Conservation (phyloP, 73 alveolate genomes). For the Paramecium biaurelia region DNA sequence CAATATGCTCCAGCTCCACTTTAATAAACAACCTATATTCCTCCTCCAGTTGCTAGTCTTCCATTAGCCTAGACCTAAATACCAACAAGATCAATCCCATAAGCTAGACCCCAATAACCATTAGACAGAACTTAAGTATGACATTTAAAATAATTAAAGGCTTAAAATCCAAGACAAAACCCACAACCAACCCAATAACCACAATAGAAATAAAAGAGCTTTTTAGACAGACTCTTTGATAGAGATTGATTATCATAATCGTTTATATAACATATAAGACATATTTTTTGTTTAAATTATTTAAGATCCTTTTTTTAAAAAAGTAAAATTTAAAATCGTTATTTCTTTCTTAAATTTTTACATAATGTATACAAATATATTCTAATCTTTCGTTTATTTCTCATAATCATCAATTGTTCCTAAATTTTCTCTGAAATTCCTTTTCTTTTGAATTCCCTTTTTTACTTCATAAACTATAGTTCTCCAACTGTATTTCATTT, state of each 20-base stretch:
- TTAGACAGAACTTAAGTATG: conserved; percentile 14
- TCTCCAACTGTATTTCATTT: too few species aligned
- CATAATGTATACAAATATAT: too few species aligned
- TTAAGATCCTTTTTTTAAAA: not conserved
- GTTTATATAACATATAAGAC: not conserved
- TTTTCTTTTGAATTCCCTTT: not conserved
- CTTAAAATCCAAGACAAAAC: not conserved
- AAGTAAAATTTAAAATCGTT: not conserved
- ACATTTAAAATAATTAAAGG: not conserved
- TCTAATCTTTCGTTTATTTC: not conserved
- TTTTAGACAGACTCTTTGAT: conserved; percentile 36
- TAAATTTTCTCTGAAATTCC: not conserved
- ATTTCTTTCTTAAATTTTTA: too few species aligned
- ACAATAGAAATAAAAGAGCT: conserved; percentile 25
- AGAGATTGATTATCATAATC: conserved; percentile 33
- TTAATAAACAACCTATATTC: not conserved
- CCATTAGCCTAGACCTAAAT: not conserved
- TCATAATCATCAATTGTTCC: not conserved
- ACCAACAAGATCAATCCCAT: not conserved
- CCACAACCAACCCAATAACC: not conserved
- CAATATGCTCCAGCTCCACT: not conserved
- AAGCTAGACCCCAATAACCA: conserved; percentile 24
- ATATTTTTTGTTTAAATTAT: not conserved
- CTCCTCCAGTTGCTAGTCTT: not conserved
- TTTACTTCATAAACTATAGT: not conserved